Conservation (phyloP, 352 stramenopile species). For the Globisporangium solare region DNA sequence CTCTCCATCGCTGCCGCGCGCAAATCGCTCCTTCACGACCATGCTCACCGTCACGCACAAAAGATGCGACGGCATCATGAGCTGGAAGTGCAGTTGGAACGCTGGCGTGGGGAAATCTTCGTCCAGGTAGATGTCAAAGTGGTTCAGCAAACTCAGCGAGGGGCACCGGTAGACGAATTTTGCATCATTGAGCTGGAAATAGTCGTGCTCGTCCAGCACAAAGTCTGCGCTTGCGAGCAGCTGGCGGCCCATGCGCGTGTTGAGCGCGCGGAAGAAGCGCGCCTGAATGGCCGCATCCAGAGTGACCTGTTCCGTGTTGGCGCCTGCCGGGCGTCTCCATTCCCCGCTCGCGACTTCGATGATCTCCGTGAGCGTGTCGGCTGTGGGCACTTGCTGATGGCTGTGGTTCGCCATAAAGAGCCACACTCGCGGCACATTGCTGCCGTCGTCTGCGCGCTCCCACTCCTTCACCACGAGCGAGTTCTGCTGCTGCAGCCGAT, state of each 20-base stretch:
- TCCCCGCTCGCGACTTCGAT: slow-evolving; percentile 31
- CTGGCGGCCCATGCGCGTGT: slow-evolving; percentile 18
- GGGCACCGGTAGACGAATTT: slow-evolving; percentile 59
- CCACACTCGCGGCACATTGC: slow-evolving; percentile 26
- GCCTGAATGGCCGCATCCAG: slow-evolving; percentile 15
- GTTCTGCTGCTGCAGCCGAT: slow-evolving; percentile 35
- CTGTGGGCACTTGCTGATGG: slow-evolving; percentile 18
- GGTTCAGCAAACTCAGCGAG: slow-evolving; percentile 48
- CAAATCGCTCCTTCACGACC: slow-evolving; percentile 20
- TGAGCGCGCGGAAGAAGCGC: slow-evolving; percentile 43
- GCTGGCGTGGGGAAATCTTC: slow-evolving; percentile 35
- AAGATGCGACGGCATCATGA: slow-evolving; percentile 38
- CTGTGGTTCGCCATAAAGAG: slow-evolving; percentile 48
- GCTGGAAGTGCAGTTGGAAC: slow-evolving; percentile 48
- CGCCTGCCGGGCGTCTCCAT: neutral
- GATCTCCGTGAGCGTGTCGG: slow-evolving; percentile 15
- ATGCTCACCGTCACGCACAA: slow-evolving; percentile 52
- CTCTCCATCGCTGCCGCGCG: slow-evolving; percentile 16
- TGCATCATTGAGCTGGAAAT: slow-evolving; percentile 50
- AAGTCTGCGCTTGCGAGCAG: slow-evolving; percentile 45
- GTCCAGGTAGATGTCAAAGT: slow-evolving; percentile 63
- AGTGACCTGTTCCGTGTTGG: neutral
- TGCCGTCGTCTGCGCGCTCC: neutral
- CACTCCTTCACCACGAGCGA: slow-evolving; percentile 25
- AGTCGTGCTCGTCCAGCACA: slow-evolving; percentile 17